Evolutionary conservation across 225 moss, liverwort and hornwort genomes (phyloP), one percentile per base, ranked within the genome.

Genomic region (Bryoerythrophyllum caledonicum): DNA sequence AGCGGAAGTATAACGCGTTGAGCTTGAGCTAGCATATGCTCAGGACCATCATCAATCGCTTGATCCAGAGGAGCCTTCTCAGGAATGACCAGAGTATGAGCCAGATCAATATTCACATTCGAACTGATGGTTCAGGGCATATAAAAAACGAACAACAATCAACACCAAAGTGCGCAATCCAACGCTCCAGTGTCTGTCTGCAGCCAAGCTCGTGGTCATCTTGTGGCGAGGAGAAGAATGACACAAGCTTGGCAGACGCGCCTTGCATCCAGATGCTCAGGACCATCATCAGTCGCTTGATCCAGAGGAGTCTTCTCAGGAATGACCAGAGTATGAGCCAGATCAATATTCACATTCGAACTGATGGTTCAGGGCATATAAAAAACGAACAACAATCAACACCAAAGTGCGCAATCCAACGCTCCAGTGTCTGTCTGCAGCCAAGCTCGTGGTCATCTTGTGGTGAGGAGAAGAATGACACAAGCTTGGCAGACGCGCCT

Each of bases 311-410:
- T 6, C 5, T 37, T 38, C 58, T 79, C 79, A 34, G 79, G 79
- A 59, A 73, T 79, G 28, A 67, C 79, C 73, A 79, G 67, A 46
- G 86, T 80, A 57, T 92, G 92, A 61, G 90, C 90, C 52, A 92
- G 68, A 44, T 92, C 90, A n/a, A n/a, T n/a, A n/a, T n/a, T n/a
- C n/a, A n/a, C n/a, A n/a, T n/a, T n/a, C n/a, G n/a, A 38, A 38
- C 37, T 38, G 26, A 58, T 58, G 58, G 41, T 19, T 6, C 41
- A 55, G 56, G 19, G 15, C n/a, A 38, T 24, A 10, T 38, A 38
- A n/a, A n/a, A 55, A 44, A 12, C 59, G 44, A 72, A 32, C 32
- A 72, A 20, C 59, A n/a, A 44, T 59, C 44, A 38, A 38, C 37
- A 38, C 32, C 56, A 57, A 24, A 12, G 71, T 19, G 41, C 26